Base-by-base conservation (phyloP, 495 filamentous ascomycete species). In the Xylaria nigripes region DNA sequence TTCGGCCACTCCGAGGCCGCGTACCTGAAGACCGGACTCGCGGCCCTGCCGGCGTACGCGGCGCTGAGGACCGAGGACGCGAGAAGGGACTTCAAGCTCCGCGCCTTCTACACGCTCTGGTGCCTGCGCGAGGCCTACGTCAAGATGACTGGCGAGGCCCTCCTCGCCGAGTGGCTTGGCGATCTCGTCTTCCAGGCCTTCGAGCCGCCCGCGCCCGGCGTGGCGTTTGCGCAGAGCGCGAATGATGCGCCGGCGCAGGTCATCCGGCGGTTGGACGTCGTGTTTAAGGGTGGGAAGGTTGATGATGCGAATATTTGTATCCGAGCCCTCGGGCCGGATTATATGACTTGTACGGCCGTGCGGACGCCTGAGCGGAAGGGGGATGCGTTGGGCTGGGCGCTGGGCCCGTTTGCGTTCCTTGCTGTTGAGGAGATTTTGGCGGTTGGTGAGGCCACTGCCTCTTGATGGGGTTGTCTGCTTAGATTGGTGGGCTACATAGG, bases 121-220 rank as follows among this genome's bases (percentile, higher is more conserved):
- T 89, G 85, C 50, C 75, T 93, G 50, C 87, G 93, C 59, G 90
- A 96, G 70, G 87, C 90, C 0, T 96, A 90, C 70, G 82, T 96
- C 57, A 96, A 96, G 78, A 81, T 96, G 80, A 89, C 87, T 8
- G 90, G 90, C 25, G 90, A 95, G 60, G 90, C 88, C 16, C 72
- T 96, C 45, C 71, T 95, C 30, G 90, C 90, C 3, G 73, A 77
- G 2, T 95, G 89, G 90, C 66, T 95, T 50, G 72, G 75, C 49
- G 74, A 85, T 18, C 62, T 89, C 36, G 82, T 87, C 56, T 89
- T 92, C 51, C 66, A 71, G 44, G 78, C 86, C 59, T 57, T 77
- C 18, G 71, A 75, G 60, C 60, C 74, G 27, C 68, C 71, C 27
- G 45, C 38, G 47, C 64, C 63, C 15, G 60, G 53, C 9, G 40